These are phyloP conservation scores for Lonicera japonica DNA, from an alignment of 129 eudicot species.

Conservation along the genomic window DNA sequence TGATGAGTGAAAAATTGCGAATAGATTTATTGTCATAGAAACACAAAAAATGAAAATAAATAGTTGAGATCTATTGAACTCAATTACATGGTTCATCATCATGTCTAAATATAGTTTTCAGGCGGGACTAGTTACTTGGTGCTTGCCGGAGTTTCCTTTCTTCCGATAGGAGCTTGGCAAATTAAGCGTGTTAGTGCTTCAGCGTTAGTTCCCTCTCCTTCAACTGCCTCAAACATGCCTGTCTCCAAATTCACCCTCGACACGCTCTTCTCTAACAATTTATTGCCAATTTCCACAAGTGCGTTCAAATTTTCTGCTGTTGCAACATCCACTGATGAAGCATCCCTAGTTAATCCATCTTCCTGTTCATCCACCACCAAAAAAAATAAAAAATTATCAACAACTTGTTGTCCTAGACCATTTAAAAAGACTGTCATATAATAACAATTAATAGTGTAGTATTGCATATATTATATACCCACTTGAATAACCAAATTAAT, in stretches of 20 bases:
- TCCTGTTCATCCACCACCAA: constrained; percentile 25
- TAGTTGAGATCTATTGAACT: no score
- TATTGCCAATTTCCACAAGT: constrained; percentile 36
- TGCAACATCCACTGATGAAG: constrained; percentile 46
- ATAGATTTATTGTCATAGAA: no score
- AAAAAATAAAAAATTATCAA: no score
- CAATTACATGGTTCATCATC: background rate
- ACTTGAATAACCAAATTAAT: no score
- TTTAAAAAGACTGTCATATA: background rate
- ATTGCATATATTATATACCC: no score
- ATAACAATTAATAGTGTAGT: no score
- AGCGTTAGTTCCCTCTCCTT: constrained; percentile 53
- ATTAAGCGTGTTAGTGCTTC: constrained; percentile 54
- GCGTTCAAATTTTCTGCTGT: constrained; percentile 37
- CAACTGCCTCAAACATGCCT: constrained; percentile 33
- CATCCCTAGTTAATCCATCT: constrained; percentile 48
- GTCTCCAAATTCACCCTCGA: constrained; percentile 61
- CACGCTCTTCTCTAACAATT: constrained; percentile 40
- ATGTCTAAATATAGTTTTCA: background rate
- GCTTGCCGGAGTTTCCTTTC: constrained; percentile 34
- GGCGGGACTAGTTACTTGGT: background rate
- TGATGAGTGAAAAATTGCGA: no score
- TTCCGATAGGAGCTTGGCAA: constrained; percentile 46
- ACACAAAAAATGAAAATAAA: background rate
- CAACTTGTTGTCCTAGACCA: no score